Conservation (phyloP, 352 stramenopile genomes). For the Globisporangium abappressorium region DNA sequence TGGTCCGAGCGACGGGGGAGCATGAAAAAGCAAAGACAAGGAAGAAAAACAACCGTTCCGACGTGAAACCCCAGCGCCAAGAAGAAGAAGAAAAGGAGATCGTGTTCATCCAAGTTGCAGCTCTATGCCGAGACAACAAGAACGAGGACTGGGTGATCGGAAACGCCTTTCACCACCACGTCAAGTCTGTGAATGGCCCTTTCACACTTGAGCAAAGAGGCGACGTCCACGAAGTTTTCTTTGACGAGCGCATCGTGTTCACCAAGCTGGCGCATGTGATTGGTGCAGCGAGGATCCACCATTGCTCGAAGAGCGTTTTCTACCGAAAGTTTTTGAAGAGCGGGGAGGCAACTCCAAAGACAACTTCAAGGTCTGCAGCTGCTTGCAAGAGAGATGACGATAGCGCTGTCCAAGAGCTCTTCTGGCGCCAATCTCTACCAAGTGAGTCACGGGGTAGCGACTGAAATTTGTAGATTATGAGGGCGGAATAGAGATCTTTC, state of each 20-base stretch:
- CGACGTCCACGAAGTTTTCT: slow-evolving; percentile 6
- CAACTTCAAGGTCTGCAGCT: background rate
- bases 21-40: background rate
- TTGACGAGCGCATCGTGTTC: slow-evolving; percentile 16
- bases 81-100: slow-evolving; percentile 1
- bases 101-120: slow-evolving; percentile 10
- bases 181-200: background rate
- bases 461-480: background rate
- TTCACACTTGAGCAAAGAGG: background rate
- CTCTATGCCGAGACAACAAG: slow-evolving; percentile 18
- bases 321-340: slow-evolving; percentile 10
- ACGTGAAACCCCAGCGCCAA: background rate
- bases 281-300: slow-evolving; percentile 4
- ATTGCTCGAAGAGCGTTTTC: slow-evolving; percentile 5
- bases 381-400: background rate
- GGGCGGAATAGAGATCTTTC: background rate
- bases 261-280: slow-evolving; percentile 9
- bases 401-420: background rate
- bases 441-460: background rate
- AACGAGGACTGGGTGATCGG: slow-evolving; percentile 19
- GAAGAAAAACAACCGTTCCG: too few species aligned
- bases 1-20: background rate
- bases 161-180: slow-evolving; percentile 4
- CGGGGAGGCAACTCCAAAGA: background rate
- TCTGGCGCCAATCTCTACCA: background rate